Conservation (phyloP, 2,329 filamentous ascomycete species). For the Davidsoniella neocaledoniae region DNA sequence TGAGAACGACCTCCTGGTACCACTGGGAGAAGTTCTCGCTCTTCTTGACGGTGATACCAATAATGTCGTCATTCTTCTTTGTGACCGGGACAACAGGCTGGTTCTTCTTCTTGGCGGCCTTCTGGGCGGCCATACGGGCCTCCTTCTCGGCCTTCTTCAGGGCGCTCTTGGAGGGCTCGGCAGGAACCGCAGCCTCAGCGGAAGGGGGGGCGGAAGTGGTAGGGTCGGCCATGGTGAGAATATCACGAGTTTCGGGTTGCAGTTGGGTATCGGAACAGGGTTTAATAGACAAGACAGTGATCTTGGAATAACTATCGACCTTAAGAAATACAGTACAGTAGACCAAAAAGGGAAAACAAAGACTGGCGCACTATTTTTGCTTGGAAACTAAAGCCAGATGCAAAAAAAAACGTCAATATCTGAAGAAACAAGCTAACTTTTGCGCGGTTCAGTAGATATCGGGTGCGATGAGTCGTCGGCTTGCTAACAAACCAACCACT, state of each 20-base stretch:
- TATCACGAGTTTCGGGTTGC: constrained; percentile 1
- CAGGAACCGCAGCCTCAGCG: constrained; percentile 19
- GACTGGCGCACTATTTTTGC: neutral
- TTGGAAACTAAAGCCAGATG: too few relatives aligned
- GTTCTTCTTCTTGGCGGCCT: constrained; percentile 39
- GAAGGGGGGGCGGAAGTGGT: constrained; percentile 11
- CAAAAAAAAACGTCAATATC: neutral
- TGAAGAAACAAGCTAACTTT: neutral
- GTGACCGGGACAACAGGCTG: constrained; percentile 37
- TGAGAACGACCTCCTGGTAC: constrained; percentile 96
- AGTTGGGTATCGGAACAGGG: neutral
- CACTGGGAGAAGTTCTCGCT: constrained; percentile 77
- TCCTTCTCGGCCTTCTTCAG: constrained; percentile 50
- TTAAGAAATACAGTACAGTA: neutral
- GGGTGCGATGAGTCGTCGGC: neutral
- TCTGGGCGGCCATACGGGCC: constrained; percentile 42
- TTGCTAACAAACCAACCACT: neutral
- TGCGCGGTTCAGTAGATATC: neutral
- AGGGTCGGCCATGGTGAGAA: constrained; percentile 14
- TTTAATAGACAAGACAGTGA: neutral
- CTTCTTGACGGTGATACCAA: constrained; percentile 78
- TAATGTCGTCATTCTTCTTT: constrained; percentile 51
- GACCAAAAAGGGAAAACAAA: constrained; percentile 1
- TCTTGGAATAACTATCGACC: neutral
- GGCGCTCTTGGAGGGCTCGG: constrained; percentile 40